Evolutionary conservation across 345 rosid species (phyloP), one percentile per base, ranked within the genome.

Genomic region (Eucalyptus marginata): DNA sequence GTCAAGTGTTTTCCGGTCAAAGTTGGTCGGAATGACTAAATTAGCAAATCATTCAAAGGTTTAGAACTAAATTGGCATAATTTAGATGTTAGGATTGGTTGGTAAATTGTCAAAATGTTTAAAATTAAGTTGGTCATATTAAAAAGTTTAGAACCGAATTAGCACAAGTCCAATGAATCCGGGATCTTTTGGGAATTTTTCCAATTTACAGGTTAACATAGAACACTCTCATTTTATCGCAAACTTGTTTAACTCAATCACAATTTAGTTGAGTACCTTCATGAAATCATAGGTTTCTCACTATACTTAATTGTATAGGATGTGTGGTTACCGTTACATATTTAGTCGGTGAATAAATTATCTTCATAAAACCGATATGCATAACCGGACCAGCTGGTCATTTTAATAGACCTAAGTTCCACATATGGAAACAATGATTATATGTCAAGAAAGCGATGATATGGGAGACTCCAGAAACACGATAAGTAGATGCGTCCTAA

Each of bases 1-100:
- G 0, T 20, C 2, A 3, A 3, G 2, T 52, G 25, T 52, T 52
- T 52, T 52, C 4, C 0, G 1, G 4, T 52, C 58, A 52, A 52
- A 7, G 58, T 52, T 52, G 4, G 25, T 52, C 10, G 1, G 0
- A 52, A 52, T 52, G 58, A 52, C 24, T 52, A 52, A 52, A 52
- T 52, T 52, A 18, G 1, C 58, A 52, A 52, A 18, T 52, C 10
- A 52, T 52, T 52, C 58, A 18, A 52, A 18, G 2, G 1, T 52
- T 52, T 18, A 52, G 58, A 1, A 52, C 10, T 52, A 52, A 52
- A 52, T 0, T 2, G 0, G 4, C 25, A 52, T 52, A 52, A 52
- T 52, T 52, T 52, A 52, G 58, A 52, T 52, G 58, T 0, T 52
- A 20, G 24, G 24, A 52, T 0, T 52, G 1, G 1, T 52, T 52